These are phyloP conservation scores for Colletotrichum neosansevieriae DNA, from an alignment of 2,329 filamentous ascomycete species.

Conservation along the genomic window DNA sequence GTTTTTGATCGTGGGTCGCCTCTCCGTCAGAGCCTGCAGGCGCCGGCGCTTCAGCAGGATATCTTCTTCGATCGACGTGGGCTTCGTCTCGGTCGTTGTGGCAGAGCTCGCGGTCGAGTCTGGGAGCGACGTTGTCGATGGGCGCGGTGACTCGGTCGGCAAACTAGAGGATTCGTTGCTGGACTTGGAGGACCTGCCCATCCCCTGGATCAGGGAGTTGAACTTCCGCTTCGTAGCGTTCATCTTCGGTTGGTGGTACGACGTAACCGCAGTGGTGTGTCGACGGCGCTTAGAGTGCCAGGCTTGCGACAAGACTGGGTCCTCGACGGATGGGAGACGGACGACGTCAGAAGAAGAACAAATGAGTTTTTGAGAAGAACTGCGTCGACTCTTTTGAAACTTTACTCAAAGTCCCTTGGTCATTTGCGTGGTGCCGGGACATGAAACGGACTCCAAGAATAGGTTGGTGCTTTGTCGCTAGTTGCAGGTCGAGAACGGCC, in stretches of 20 bases:
- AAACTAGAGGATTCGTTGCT: conserved; percentile 34
- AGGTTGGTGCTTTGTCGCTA: conserved; percentile 22
- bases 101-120: conserved; percentile 23
- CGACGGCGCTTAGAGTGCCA: background rate
- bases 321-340: background rate
- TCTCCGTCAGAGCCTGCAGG: conserved; percentile 47
- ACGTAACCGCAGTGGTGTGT: conserved; percentile 11
- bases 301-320: background rate
- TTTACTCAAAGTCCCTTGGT: background rate
- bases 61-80: conserved; percentile 51
- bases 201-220: conserved; percentile 77
- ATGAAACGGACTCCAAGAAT: conserved; percentile 15
- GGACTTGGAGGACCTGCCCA: conserved; percentile 55
- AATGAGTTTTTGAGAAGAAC: background rate
- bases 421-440: conserved; percentile 13
- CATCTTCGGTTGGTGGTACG: conserved; percentile 57
- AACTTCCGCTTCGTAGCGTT: conserved; percentile 88
- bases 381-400: background rate
- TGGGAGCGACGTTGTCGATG: conserved; percentile 38
- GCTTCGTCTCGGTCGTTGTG: conserved; percentile 14
- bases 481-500: conserved; percentile 15
- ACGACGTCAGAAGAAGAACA: background rate
- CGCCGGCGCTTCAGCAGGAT: conserved; percentile 67
- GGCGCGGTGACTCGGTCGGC: conserved; percentile 39
- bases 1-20: conserved; percentile 34